Percentiles rank a stretch among this genome's conserved stretches.
phyloP scores from a whole-genome alignment of 352 stramenopile species.

The Aphanomyces astaci region DNA sequence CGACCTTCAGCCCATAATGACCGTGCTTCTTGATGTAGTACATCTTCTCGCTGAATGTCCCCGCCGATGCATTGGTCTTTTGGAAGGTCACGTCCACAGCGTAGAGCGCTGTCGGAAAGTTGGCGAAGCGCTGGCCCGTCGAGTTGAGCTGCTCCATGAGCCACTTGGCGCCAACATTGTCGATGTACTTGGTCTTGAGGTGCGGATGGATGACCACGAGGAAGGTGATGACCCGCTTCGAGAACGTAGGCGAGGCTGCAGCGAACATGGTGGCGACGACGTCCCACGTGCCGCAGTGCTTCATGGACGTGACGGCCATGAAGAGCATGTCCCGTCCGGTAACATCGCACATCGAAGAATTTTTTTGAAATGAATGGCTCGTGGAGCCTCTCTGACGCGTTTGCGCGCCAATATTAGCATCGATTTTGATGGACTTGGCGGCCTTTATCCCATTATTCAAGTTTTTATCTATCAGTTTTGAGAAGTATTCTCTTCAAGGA shows the following conservation, averaged over 20 bases:
- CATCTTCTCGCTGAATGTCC: not conserved
- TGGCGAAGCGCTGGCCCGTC: not conserved
- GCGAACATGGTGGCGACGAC: not conserved
- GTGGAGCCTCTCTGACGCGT: no score
- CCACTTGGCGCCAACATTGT: not conserved
- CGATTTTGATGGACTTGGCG: no score
- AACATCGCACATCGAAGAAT: no score
- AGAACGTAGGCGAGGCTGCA: not conserved
- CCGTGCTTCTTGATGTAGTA: not conserved
- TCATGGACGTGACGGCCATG: constrained; percentile 6
- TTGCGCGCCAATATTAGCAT: no score
- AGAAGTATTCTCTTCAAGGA: no score
- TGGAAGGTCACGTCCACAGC: constrained; percentile 8
- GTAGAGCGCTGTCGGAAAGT: not conserved
- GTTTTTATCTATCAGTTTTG: no score
- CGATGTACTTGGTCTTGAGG: not conserved
- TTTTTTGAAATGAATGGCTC: no score
- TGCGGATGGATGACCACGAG: not conserved
- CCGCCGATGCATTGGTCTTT: not conserved
- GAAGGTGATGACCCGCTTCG: not conserved
- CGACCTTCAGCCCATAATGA: constrained; percentile 6
- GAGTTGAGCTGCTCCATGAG: not conserved
- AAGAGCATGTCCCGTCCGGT: not conserved
- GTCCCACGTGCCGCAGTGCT: constrained; percentile 5
- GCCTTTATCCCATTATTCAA: no score